Evolutionary conservation across 345 rosid species (phyloP).

Genomic region (Eucalyptus tenuipes): DNA sequence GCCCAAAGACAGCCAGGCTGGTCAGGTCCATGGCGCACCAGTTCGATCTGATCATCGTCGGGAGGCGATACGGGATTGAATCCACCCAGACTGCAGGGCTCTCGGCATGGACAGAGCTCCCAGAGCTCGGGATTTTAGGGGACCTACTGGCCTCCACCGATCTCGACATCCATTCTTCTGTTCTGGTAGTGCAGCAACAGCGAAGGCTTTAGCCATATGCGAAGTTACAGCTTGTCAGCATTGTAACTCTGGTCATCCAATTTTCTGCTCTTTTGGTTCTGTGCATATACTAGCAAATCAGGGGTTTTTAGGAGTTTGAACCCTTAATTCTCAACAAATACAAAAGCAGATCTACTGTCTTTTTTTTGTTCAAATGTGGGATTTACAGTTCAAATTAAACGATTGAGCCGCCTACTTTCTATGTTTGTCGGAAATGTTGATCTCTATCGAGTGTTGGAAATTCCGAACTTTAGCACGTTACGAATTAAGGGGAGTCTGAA

Average conservation of each 20-base stretch:
- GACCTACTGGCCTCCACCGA: constrained; percentile 57
- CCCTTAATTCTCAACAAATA: neutral
- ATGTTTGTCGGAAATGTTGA: neutral
- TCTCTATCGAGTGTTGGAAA: neutral
- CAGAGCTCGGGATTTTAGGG: constrained; percentile 56
- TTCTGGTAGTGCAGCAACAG: constrained; percentile 52
- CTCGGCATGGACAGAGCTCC: constrained; percentile 48
- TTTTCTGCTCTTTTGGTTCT: neutral
- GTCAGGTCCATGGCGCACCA: constrained; percentile 15
- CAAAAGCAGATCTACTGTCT: neutral
- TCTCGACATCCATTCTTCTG: constrained; percentile 19
- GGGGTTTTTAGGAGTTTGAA: neutral
- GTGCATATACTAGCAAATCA: neutral
- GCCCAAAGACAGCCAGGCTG: constrained; percentile 14
- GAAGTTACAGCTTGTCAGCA: neutral
- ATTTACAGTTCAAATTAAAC: neutral
- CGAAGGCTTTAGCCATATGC: neutral
- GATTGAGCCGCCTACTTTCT: neutral
- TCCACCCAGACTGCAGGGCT: constrained; percentile 27
- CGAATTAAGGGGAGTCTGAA: neutral
- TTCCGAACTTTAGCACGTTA: neutral
- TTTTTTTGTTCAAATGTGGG: neutral
- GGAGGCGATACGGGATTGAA: constrained; percentile 22
- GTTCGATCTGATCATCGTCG: constrained; percentile 35
- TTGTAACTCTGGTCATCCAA: neutral